phyloP scores from a whole-genome alignment of 306 rosid genomes.

The Acacia melanoxylon region DNA sequence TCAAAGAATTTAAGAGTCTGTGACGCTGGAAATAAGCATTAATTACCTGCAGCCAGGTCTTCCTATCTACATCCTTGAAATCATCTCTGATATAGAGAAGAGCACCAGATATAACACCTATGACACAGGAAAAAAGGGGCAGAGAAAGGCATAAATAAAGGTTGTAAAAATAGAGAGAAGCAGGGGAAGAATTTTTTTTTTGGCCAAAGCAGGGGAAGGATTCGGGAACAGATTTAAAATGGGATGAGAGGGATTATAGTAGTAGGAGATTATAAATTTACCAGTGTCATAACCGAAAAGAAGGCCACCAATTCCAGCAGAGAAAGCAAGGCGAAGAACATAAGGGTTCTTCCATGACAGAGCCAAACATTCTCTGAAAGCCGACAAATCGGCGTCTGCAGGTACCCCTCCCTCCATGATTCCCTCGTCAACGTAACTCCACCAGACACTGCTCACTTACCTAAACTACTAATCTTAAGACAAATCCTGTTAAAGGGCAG shows the following conservation, averaged over 20 bases:
- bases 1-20: background rate
- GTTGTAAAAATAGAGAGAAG: background rate
- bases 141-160: background rate
- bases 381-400: constrained; percentile 36
- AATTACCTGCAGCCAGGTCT: constrained; percentile 56
- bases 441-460: background rate
- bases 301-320: constrained; percentile 56
- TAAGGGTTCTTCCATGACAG: constrained; percentile 50
- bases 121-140: background rate
- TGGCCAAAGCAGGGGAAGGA: background rate
- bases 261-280: background rate
- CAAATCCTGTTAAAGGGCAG: background rate
- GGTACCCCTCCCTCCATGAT: constrained; percentile 46
- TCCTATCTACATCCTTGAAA: constrained; percentile 44
- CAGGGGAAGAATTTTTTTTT: background rate
- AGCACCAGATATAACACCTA: constrained; percentile 70
- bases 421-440: background rate
- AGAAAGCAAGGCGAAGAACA: constrained; percentile 51
- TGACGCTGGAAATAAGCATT: background rate
- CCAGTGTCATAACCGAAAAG: constrained; percentile 57
- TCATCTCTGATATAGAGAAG: constrained; percentile 63
- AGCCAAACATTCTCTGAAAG: constrained; percentile 45
- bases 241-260: background rate
- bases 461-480: background rate
- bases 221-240: background rate